Conservation (phyloP, 805 yeast species). For the Kodamaea kaohsiungensis region DNA sequence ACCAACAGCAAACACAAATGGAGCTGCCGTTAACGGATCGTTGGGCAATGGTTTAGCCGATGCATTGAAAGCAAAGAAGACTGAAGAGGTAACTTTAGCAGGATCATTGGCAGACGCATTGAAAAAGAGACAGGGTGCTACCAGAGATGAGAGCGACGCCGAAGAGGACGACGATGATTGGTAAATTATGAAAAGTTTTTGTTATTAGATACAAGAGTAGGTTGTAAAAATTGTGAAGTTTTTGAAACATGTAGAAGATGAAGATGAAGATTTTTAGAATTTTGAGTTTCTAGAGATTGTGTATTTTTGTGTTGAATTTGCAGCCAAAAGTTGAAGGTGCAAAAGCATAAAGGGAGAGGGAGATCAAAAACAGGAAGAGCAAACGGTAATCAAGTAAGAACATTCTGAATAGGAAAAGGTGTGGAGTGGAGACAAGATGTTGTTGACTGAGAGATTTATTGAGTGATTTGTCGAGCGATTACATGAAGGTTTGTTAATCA, state of each 20-base stretch:
- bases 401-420: no score
- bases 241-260: neutral
- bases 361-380: no score
- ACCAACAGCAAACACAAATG: constrained; percentile 20
- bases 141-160: constrained; percentile 68
- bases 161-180: constrained; percentile 57
- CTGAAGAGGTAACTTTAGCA: constrained; percentile 62
- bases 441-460: no score
- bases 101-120: constrained; percentile 90
- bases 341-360: no score
- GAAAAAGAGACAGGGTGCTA: constrained; percentile 66
- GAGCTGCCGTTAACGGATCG: constrained; percentile 19
- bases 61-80: constrained; percentile 63
- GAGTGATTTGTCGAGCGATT: no score
- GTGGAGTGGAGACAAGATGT: no score
- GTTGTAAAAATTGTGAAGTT: neutral
- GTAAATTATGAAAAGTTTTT: constrained; percentile 1
- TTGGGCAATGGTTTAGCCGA: constrained; percentile 64
- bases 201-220: neutral
- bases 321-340: neutral
- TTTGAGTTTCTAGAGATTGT: neutral
- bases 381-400: no score
- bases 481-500: no score
- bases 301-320: neutral
- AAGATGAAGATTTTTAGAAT: neutral